These are phyloP conservation scores for Wallemia ichthyophaga DNA, from an alignment of 1,284 basidiomycete genomes.

Conservation along the genomic window DNA sequence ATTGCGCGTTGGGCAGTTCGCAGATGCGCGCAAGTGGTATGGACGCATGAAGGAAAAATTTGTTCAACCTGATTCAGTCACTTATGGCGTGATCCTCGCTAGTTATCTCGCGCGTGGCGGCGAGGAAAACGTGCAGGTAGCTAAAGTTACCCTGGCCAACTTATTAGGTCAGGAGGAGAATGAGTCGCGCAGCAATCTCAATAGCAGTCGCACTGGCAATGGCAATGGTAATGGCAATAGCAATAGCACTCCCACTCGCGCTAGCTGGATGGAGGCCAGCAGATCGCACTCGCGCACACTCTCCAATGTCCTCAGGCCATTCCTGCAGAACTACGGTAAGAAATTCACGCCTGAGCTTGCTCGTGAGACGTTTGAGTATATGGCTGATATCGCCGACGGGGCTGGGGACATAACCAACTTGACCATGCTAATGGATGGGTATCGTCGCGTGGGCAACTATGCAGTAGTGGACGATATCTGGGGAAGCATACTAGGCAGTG, in stretches of 20 bases:
- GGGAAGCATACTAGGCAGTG: conserved; percentile 33
- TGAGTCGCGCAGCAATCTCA: too few species aligned
- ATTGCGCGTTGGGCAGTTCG: conserved; percentile 27
- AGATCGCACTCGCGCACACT: conserved; percentile 6
- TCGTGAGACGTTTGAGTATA: conserved; percentile 26
- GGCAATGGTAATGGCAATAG: too few species aligned
- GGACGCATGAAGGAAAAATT: conserved; percentile 39
- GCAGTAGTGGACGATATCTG: conserved; percentile 32
- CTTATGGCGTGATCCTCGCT: conserved; percentile 37
- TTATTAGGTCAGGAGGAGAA: conserved; percentile 6
- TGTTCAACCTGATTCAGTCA: conserved; percentile 36
- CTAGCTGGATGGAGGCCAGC: conserved; percentile 7
- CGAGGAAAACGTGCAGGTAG: conserved; percentile 13
- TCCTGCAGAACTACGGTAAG: conserved; percentile 29
- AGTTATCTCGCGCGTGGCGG: conserved; percentile 26
- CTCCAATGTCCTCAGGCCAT: conserved; percentile 28
- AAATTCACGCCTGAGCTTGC: conserved; percentile 24
- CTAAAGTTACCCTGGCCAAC: conserved; percentile 6
- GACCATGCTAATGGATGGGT: conserved; percentile 39
- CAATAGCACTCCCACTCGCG: too few species aligned
- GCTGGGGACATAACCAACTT: conserved; percentile 29
- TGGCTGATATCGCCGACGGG: conserved; percentile 24
- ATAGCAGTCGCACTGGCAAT: too few species aligned
- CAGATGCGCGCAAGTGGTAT: conserved; percentile 34
- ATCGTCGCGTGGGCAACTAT: conserved; percentile 31